Base-by-base conservation (phyloP, 2,329 filamentous ascomycete genomes). In the Cyclaneusma minus region DNA sequence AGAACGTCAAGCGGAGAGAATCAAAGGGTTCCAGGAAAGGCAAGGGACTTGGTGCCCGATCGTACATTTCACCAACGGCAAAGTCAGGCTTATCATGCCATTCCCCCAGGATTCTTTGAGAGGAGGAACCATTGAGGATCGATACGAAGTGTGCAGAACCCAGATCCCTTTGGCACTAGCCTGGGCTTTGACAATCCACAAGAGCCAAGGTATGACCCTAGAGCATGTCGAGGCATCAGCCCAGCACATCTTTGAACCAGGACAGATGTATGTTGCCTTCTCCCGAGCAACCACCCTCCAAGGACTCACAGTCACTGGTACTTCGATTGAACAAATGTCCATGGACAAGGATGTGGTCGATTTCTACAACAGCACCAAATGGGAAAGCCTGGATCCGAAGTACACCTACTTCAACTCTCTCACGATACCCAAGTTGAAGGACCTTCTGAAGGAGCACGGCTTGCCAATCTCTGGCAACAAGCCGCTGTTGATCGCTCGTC, bases 181-280 rank as follows among this genome's bases (percentile, higher is more conserved):
- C 0, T 95, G 89, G 89, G 87, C 89, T 2, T 55, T 95, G 16
- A 92, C 83, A 1, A 95, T 98, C 30, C 89, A 98, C 60, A 95
- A 95, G 52, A 85, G 87, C 1, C 85, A 94, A 47, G 85, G 85
- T 2, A 85, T 94, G 51, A 94, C 85, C 1, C 24, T 46, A 5
- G 27, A 42, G 4, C 30, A 34, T 25, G 37, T 44, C 3, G 37
- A 42, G 22, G 41, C 44, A 3, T 40, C 37, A 2, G 33, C 32
- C 4, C 25, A 32, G 1, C 29, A 42, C 28, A 36, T 44, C 6
- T 45, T 45, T 23, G 41, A 44, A 16, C 21, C 27, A 1, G 43
- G 41, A 1, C 39, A 44, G 19, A 17, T 42, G 4, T 45, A 45
- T 28, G 41, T 43, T 14, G 43, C 35, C 2, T 17, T 45, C 9